A percentile compares a stretch with the other conserved stretches of the same genome.
Evolutionary conservation across 1,284 basidiomycete species (phyloP).

Genomic region (Wolfiporia cocos): DNA sequence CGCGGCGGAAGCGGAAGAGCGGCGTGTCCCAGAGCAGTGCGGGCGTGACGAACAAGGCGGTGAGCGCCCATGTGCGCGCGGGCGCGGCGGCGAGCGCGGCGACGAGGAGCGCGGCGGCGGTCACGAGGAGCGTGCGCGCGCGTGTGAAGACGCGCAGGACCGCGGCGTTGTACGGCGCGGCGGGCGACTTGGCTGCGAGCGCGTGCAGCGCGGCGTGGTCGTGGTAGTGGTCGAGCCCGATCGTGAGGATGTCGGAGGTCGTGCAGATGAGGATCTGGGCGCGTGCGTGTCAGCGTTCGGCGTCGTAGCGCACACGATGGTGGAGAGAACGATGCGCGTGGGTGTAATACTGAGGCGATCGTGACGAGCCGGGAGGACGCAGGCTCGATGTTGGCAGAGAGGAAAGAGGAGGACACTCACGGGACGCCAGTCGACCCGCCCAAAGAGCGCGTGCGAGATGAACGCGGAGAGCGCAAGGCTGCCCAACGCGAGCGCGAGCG

Average conservation of each 20-base stretch:
- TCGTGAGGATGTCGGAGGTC: slow-evolving; percentile 8
- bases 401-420: slow-evolving; percentile 1
- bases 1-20: slow-evolving; percentile 4
- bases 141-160: slow-evolving; percentile 9
- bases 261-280: slow-evolving; percentile 9
- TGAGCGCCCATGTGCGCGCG: slow-evolving; percentile 7
- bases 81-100: slow-evolving; percentile 6
- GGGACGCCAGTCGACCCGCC: slow-evolving; percentile 11
- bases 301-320: no score
- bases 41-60: slow-evolving; percentile 7
- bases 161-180: slow-evolving; percentile 6
- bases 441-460: slow-evolving; percentile 10
- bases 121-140: slow-evolving; percentile 5
- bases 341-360: no score
- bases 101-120: slow-evolving; percentile 7
- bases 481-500: not conserved
- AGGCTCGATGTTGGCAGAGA: not conserved
- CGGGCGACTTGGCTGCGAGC: slow-evolving; percentile 8
- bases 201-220: slow-evolving; percentile 9
- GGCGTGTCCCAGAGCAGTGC: slow-evolving; percentile 11
- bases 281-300: no score
- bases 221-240: slow-evolving; percentile 11
- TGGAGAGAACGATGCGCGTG: no score
- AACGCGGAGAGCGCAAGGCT: slow-evolving; percentile 8
- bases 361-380: not conserved